Conservation (phyloP, 2,329 filamentous ascomycete species). For the Phaeosphaeria sp. region DNA sequence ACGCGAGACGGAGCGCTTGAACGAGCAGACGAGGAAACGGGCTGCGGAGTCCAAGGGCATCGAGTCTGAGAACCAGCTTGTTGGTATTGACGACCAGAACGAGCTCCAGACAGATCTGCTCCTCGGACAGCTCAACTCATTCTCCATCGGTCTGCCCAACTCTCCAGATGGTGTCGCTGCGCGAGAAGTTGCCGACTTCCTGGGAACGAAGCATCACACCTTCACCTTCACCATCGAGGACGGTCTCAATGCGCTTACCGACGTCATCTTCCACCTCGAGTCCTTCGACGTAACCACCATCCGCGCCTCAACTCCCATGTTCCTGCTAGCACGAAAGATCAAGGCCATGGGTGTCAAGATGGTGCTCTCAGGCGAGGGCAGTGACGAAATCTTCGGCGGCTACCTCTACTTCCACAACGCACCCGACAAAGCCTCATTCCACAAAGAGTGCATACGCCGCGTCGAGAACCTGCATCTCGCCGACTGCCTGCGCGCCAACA, state of each 20-base stretch:
- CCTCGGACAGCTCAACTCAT: constrained; percentile 94
- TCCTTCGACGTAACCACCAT: constrained; percentile 98
- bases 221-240: constrained; percentile 99
- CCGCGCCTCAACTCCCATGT: constrained; percentile 98
- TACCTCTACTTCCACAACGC: constrained; percentile 99
- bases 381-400: constrained; percentile 97
- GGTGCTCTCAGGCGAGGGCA: constrained; percentile 96
- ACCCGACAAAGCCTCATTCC: constrained; percentile 89
- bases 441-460: constrained; percentile 90
- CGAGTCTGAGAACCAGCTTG: constrained; percentile 62
- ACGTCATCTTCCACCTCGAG: constrained; percentile 98
- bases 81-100: constrained; percentile 94
- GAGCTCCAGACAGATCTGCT: constrained; percentile 88
- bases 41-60: constrained; percentile 43
- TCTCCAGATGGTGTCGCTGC: constrained; percentile 93
- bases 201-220: constrained; percentile 96
- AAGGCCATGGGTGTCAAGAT: constrained; percentile 99
- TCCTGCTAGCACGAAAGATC: constrained; percentile 96
- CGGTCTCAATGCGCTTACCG: constrained; percentile 92
- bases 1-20: constrained; percentile 83
- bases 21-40: constrained; percentile 63
- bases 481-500: constrained; percentile 98
- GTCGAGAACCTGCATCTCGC: constrained; percentile 96
- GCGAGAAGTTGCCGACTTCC: constrained; percentile 90
- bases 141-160: constrained; percentile 94